Evolutionary conservation across 495 filamentous ascomycete species (phyloP).

Genomic region (Haplographium delicatum): DNA sequence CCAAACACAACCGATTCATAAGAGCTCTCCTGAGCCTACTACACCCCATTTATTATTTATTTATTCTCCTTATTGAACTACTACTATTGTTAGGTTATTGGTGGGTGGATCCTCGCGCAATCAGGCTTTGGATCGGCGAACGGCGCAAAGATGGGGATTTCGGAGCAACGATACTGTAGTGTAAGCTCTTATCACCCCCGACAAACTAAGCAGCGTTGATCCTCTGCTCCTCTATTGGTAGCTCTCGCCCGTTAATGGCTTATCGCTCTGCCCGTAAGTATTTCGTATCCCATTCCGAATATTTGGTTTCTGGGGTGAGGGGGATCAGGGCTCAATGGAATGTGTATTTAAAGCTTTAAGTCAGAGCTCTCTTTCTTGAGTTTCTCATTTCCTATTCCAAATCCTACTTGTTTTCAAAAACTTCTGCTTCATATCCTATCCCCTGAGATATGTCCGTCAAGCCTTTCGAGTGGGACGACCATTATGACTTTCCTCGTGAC

Average conservation of each 20-base stretch:
- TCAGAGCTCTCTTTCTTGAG: background rate
- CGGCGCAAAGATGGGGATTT: background rate
- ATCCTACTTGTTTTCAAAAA: constrained; percentile 4
- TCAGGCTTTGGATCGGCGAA: constrained; percentile 2
- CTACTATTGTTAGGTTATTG: background rate
- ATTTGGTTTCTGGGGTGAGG: constrained; percentile 1
- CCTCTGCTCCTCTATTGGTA: constrained; percentile 5
- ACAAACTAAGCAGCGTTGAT: background rate
- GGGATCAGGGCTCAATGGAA: background rate
- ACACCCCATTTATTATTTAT: no score
- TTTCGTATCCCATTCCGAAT: background rate
- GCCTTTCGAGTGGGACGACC: constrained; percentile 21
- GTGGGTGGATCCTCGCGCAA: background rate
- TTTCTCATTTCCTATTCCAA: background rate
- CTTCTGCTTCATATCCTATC: constrained; percentile 21
- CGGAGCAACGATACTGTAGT: constrained; percentile 1
- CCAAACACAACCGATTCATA: no score
- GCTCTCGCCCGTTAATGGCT: background rate
- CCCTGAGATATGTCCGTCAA: constrained; percentile 15
- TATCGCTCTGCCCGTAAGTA: background rate
- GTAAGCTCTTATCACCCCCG: no score
- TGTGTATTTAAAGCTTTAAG: constrained; percentile 1
- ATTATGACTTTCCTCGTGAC: constrained; percentile 24
- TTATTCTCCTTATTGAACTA: no score
- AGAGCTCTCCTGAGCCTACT: no score